Evolutionary conservation across 2,329 filamentous ascomycete genomes (phyloP).

Genomic region (Fusarium hainanense): DNA sequence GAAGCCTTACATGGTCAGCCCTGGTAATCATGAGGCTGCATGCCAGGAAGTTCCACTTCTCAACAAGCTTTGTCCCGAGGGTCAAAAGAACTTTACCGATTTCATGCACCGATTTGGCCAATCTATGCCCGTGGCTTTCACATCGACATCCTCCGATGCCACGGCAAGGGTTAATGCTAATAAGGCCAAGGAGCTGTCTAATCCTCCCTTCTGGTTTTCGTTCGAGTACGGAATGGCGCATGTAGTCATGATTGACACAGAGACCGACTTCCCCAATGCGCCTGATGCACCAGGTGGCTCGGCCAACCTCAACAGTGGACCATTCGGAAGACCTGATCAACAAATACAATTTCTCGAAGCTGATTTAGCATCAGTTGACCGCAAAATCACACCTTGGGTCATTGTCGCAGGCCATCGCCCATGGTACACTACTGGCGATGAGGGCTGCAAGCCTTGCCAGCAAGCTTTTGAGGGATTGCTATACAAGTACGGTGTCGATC

Average conservation of each 20-base stretch:
- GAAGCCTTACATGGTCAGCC: constrained; percentile 27
- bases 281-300: constrained; percentile 22
- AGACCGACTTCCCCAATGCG: constrained; percentile 52
- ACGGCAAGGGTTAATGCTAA: constrained; percentile 24
- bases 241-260: constrained; percentile 50
- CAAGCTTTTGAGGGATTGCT: constrained; percentile 17
- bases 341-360: constrained; percentile 25
- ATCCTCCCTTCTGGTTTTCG: constrained; percentile 42
- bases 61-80: constrained; percentile 17
- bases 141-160: constrained; percentile 1
- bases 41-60: constrained; percentile 24
- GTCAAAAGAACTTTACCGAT: constrained; percentile 32
- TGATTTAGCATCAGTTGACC: constrained; percentile 63
- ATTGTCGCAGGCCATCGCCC: constrained; percentile 55
- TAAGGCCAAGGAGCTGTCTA: constrained; percentile 28
- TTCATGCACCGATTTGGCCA: constrained; percentile 22
- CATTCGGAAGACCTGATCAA: constrained; percentile 12
- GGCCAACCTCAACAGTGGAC: constrained; percentile 24
- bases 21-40: constrained; percentile 24
- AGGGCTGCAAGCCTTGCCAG: constrained; percentile 31
- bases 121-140: constrained; percentile 6
- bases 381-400: constrained; percentile 62
- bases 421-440: constrained; percentile 58
- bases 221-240: constrained; percentile 46
- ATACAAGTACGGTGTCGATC: constrained; percentile 24